Conservation (phyloP, 495 filamentous ascomycete species). For the Niebla homalea region DNA sequence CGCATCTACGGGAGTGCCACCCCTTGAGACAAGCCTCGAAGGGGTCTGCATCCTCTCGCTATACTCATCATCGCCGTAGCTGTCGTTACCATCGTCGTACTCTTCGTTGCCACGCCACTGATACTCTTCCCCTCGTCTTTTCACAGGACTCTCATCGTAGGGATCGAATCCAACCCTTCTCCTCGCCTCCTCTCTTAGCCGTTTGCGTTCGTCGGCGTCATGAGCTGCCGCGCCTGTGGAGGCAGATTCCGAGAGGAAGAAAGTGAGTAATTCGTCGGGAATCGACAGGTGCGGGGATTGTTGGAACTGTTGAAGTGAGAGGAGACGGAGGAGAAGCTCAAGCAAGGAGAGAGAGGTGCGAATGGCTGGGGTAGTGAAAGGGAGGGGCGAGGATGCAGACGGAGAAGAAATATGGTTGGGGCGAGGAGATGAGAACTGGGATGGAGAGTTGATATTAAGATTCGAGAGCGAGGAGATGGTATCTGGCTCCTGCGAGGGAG, state of each 20-base stretch:
- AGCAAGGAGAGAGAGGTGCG: constrained; percentile 82
- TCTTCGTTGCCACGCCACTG: constrained; percentile 26
- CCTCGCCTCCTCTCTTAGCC: constrained; percentile 57
- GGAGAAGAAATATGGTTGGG: constrained; percentile 23
- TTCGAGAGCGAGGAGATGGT: constrained; percentile 30
- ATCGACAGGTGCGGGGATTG: constrained; percentile 87
- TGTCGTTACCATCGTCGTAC: constrained; percentile 1
- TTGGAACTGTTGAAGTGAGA: constrained; percentile 90
- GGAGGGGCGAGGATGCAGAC: constrained; percentile 8
- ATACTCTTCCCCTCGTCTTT: constrained; percentile 49
- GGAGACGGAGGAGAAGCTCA: constrained; percentile 85
- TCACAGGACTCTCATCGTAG: constrained; percentile 58
- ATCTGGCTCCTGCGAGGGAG: constrained; percentile 25
- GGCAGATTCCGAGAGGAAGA: constrained; percentile 79
- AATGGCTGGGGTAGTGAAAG: constrained; percentile 31
- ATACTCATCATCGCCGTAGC: constrained; percentile 13
- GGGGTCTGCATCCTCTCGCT: not conserved
- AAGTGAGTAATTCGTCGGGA: constrained; percentile 85
- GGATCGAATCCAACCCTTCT: constrained; percentile 82
- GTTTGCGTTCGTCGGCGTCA: constrained; percentile 55
- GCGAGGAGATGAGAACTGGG: constrained; percentile 25
- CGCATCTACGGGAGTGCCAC: not conserved
- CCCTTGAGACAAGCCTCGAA: not conserved
- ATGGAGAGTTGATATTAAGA: constrained; percentile 10
- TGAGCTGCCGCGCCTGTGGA: constrained; percentile 58